Evolutionary conservation across 805 yeast genomes (phyloP).

Genomic region (Metschnikowia noctiluminum): DNA sequence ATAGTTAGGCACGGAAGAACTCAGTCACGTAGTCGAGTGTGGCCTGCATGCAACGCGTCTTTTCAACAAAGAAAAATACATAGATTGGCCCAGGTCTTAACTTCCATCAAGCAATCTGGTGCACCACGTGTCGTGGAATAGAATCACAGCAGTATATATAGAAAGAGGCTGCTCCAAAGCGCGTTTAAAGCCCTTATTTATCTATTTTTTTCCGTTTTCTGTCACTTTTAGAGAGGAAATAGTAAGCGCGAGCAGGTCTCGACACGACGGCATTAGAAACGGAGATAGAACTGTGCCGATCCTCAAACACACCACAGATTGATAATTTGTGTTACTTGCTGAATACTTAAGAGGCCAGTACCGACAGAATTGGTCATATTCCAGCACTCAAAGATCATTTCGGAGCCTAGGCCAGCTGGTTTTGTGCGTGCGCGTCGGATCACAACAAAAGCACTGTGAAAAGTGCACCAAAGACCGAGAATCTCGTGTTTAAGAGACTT

Average conservation of each 20-base stretch:
- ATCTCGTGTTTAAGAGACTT: not conserved
- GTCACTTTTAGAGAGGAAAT: not conserved
- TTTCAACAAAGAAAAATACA: conserved; percentile 4
- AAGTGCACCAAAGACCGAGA: not conserved
- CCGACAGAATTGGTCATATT: too few species aligned
- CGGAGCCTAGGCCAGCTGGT: not conserved
- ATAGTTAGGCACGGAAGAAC: too few species aligned
- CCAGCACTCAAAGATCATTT: not conserved
- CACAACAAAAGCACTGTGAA: not conserved
- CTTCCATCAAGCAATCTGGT: conserved; percentile 2
- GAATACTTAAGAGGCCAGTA: too few species aligned
- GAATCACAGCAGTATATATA: not conserved
- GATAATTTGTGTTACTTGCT: too few species aligned
- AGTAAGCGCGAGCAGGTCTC: not conserved
- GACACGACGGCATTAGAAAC: not conserved
- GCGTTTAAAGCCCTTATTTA: not conserved
- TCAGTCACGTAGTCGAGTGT: not conserved
- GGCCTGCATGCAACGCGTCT: conserved; percentile 3
- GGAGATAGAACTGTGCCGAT: not conserved
- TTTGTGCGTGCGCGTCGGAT: not conserved
- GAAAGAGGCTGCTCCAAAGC: not conserved
- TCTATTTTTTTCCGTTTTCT: not conserved
- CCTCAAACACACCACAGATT: too few species aligned
- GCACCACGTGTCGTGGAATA: not conserved
- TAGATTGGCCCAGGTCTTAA: not conserved